Percentiles rank a stretch among this genome's conserved stretches.
Evolutionary conservation across 805 yeast species (phyloP).

Genomic region (Nakazawaea peltata): DNA sequence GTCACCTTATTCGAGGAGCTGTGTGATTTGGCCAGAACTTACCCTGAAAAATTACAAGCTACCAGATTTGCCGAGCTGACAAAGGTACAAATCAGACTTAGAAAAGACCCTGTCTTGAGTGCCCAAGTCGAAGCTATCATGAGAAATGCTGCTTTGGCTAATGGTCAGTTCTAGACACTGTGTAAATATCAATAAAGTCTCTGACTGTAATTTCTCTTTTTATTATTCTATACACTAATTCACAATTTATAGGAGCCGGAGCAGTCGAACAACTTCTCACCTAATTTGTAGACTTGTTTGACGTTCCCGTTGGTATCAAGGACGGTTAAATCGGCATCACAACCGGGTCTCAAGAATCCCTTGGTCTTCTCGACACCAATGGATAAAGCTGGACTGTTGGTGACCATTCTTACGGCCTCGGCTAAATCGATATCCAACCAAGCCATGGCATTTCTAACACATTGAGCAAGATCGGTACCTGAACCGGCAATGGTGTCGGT

Average conservation of each 20-base stretch:
- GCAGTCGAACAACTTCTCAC: conserved; percentile 22
- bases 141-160: conserved; percentile 25
- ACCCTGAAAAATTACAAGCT: conserved; percentile 84
- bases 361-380: conserved; percentile 33
- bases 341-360: conserved; percentile 43
- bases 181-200: neutral
- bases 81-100: conserved; percentile 76
- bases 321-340: conserved; percentile 50
- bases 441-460: conserved; percentile 38
- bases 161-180: neutral
- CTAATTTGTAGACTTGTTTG: conserved; percentile 43
- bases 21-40: conserved; percentile 72
- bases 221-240: neutral
- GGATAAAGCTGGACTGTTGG: conserved; percentile 46
- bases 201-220: neutral
- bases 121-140: conserved; percentile 52
- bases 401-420: conserved; percentile 47
- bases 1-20: conserved; percentile 75
- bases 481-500: conserved; percentile 56
- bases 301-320: conserved; percentile 35
- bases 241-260: conserved; percentile 2
- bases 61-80: conserved; percentile 90
- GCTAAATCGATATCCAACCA: conserved; percentile 43
- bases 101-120: conserved; percentile 57
- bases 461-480: conserved; percentile 45